phyloP scores from a whole-genome alignment of 2,329 filamentous ascomycete species.

The Aspergillus aculeatus region DNA sequence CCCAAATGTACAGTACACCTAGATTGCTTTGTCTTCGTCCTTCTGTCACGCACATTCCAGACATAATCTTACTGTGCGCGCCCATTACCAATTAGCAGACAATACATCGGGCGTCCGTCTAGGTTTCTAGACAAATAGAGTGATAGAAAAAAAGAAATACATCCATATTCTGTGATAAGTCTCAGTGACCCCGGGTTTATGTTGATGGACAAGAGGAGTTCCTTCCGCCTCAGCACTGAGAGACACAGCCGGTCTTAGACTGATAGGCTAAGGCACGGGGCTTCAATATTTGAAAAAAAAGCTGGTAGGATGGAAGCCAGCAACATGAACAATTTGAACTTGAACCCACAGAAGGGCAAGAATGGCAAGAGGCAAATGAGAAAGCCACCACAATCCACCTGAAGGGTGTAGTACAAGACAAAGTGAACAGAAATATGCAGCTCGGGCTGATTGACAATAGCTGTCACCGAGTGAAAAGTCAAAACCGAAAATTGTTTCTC shows the following conservation, averaged over 20 bases:
- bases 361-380: background rate
- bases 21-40: no score
- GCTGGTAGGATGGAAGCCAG: background rate
- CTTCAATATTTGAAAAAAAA: background rate
- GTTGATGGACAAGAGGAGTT: background rate
- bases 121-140: no score
- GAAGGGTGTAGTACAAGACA: background rate
- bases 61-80: no score
- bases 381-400: background rate
- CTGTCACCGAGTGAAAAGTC: background rate
- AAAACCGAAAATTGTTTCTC: background rate
- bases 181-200: background rate
- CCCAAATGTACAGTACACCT: no score
- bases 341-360: background rate
- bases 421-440: background rate
- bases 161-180: background rate
- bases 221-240: background rate
- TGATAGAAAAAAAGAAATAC: no score
- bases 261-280: background rate
- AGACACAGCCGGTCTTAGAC: background rate
- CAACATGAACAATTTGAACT: background rate
- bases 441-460: background rate
- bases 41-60: no score
- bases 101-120: no score
- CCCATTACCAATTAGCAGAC: no score